These are phyloP conservation scores for Grifola frondosa DNA, from an alignment of 1,284 basidiomycete species.

Conservation along the genomic window DNA sequence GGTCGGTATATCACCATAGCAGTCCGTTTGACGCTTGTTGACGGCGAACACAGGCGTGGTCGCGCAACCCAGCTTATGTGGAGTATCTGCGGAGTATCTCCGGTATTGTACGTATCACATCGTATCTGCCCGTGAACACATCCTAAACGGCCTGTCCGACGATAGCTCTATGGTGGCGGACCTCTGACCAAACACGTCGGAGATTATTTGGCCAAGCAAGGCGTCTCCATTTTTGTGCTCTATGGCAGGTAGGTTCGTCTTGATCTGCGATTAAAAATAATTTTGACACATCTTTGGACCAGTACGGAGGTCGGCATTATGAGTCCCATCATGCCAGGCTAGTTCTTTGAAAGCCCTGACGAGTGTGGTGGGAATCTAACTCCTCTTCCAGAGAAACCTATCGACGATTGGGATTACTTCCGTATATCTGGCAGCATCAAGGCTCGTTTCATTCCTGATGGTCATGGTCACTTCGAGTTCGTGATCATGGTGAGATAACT, in stretches of 20 bases:
- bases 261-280: too few relatives aligned
- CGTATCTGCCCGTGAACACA: neutral
- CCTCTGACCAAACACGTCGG: constrained; percentile 30
- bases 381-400: constrained; percentile 4
- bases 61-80: constrained; percentile 16
- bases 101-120: constrained; percentile 20
- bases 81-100: constrained; percentile 19
- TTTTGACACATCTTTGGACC: too few relatives aligned
- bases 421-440: constrained; percentile 7
- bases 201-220: constrained; percentile 24
- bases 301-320: too few relatives aligned
- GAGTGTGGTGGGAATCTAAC: too few relatives aligned
- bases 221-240: constrained; percentile 25
- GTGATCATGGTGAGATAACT: constrained; percentile 5
- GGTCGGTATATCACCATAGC: constrained; percentile 7
- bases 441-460: neutral
- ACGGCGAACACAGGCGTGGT: constrained; percentile 23
- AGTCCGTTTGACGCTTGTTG: neutral
- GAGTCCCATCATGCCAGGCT: too few relatives aligned
- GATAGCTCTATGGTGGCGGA: constrained; percentile 32
- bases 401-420: constrained; percentile 13
- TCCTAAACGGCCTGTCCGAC: neutral
- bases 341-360: too few relatives aligned
- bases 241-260: constrained; percentile 34
- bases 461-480: constrained; percentile 8